Conservation (phyloP, 2,329 filamentous ascomycete genomes). For the Ophiostoma quercus region DNA sequence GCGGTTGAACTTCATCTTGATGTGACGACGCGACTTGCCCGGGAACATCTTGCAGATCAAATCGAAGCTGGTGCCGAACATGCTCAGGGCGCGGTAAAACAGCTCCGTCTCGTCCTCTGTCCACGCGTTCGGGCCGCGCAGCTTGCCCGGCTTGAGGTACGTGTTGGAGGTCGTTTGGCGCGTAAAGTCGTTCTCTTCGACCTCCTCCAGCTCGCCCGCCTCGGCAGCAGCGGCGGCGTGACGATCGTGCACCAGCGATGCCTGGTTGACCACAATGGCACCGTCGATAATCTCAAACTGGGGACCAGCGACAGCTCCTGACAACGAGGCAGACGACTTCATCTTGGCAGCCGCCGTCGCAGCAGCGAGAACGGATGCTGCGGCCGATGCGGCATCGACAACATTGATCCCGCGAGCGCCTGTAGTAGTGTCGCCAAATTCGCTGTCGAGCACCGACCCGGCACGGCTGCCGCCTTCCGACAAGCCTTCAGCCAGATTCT, state of each 20-base stretch:
- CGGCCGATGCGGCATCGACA: conserved; percentile 21
- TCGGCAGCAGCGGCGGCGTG: conserved; percentile 56
- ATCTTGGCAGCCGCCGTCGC: conserved; percentile 12
- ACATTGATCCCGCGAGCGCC: conserved; percentile 1
- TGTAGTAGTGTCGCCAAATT: background rate
- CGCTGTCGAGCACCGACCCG: conserved; percentile 13
- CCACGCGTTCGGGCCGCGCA: conserved; percentile 63
- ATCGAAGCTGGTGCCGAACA: conserved; percentile 79
- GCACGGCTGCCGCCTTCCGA: background rate
- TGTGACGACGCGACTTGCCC: conserved; percentile 62
- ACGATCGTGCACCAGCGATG: conserved; percentile 61
- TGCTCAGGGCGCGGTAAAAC: conserved; percentile 69
- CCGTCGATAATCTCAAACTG: conserved; percentile 64
- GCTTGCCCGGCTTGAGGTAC: conserved; percentile 57
- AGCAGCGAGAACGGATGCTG: conserved; percentile 23
- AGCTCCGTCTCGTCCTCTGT: conserved; percentile 63
- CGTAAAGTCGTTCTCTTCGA: conserved; percentile 76
- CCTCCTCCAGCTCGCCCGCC: conserved; percentile 51
- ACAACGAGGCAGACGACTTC: conserved; percentile 9
- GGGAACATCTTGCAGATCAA: conserved; percentile 74
- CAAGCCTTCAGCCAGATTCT: conserved; percentile 29
- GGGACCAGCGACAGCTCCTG: conserved; percentile 39
- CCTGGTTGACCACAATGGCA: conserved; percentile 65
- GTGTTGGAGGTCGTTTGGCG: conserved; percentile 63
- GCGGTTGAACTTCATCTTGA: conserved; percentile 78